Conservation (phyloP, 441 rosid species). For the Cnidoscolus chayamansa region DNA sequence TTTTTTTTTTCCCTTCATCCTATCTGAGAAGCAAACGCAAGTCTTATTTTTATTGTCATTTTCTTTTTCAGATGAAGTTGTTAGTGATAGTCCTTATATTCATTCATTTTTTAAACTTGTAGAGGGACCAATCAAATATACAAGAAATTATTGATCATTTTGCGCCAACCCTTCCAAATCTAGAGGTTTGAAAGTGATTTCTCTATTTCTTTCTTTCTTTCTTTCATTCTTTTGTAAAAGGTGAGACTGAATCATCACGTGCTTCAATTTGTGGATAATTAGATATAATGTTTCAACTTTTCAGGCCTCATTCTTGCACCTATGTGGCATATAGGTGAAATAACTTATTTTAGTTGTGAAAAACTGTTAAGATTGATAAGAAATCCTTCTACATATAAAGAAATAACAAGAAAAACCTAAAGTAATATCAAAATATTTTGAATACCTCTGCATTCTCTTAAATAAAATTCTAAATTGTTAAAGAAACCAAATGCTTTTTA, state of each 20-base stretch:
- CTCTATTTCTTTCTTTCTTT: neutral
- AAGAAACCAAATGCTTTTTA: neutral
- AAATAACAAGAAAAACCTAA: neutral
- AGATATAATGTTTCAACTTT: too few relatives aligned
- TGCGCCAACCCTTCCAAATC: conserved; percentile 44
- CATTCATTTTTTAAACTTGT: conserved; percentile 13
- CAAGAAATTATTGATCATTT: conserved; percentile 45
- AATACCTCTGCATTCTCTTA: neutral
- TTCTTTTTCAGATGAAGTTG: neutral
- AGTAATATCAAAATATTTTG: neutral
- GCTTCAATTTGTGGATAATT: neutral
- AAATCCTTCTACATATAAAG: neutral
- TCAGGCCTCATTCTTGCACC: too few relatives aligned
- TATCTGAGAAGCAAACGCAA: neutral
- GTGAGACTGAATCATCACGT: neutral
- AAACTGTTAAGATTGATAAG: neutral
- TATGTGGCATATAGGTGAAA: neutral
- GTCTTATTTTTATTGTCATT: neutral
- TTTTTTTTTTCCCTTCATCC: neutral
- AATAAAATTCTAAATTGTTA: neutral
- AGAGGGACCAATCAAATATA: conserved; percentile 46
- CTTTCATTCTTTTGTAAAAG: too few relatives aligned
- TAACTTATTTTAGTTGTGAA: neutral
- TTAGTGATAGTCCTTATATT: conserved; percentile 1
- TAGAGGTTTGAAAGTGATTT: conserved; percentile 40